Evolutionary conservation across 2,329 filamentous ascomycete species (phyloP).

Genomic region (Claviceps capensis): DNA sequence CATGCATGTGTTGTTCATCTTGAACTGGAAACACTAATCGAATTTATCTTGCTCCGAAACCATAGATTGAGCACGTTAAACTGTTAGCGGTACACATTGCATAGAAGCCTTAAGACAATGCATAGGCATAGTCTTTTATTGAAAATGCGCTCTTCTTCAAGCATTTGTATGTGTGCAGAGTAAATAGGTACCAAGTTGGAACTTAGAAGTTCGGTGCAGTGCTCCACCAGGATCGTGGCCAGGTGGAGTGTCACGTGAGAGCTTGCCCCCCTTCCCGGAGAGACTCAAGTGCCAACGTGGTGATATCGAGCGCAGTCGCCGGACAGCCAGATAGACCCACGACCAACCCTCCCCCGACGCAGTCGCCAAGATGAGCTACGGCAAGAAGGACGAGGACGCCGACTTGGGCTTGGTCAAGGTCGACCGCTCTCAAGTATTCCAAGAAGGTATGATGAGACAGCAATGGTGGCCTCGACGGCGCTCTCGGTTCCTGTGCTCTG

Average conservation of each 20-base stretch:
- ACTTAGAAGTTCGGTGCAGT: too few species aligned
- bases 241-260: slow-evolving; percentile 21
- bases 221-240: neutral
- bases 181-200: too few species aligned
- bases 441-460: slow-evolving; percentile 60
- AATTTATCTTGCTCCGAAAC: too few species aligned
- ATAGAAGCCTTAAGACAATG: too few species aligned
- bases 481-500: neutral
- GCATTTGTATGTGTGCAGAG: too few species aligned
- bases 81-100: too few species aligned
- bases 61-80: too few species aligned
- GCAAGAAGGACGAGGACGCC: slow-evolving; percentile 98
- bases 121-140: too few species aligned
- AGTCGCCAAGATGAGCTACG: slow-evolving; percentile 69
- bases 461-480: neutral
- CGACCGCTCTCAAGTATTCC: slow-evolving; percentile 94
- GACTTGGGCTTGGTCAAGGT: slow-evolving; percentile 91
- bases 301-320: slow-evolving; percentile 19
- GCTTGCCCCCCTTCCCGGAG: slow-evolving; percentile 17
- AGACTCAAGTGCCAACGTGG: slow-evolving; percentile 23
- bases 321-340: slow-evolving; percentile 20
- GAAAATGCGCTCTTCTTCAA: too few species aligned
- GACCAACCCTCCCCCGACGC: slow-evolving; percentile 18
- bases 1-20: too few species aligned
- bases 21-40: too few species aligned